phyloP scores from a whole-genome alignment of 768 basidiomycete species.

The Leccinum pellstonianum region DNA sequence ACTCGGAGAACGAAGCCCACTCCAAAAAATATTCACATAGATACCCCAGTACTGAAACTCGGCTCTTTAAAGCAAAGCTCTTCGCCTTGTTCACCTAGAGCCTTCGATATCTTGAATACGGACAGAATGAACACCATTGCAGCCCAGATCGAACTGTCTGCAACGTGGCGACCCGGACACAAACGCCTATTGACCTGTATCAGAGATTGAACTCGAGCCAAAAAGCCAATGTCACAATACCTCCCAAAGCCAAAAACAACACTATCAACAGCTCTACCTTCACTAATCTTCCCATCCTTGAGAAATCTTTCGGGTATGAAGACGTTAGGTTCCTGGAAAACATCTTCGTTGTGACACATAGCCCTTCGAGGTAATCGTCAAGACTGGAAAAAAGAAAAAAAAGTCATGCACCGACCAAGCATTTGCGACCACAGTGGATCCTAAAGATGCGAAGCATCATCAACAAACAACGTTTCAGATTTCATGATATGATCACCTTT shows the following conservation, averaged over 20 bases:
- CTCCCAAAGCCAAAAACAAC: conserved; percentile 28
- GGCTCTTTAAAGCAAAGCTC: conserved; percentile 20
- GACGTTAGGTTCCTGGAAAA: conserved; percentile 21
- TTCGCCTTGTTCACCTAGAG: conserved; percentile 25
- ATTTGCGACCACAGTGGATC: conserved; percentile 20
- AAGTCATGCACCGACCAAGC: conserved; percentile 14
- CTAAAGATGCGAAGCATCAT: conserved; percentile 6
- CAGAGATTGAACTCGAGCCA: not conserved
- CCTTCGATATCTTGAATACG: conserved; percentile 26
- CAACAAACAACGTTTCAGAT: not conserved
- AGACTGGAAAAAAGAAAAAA: not conserved
- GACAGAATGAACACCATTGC: conserved; percentile 28
- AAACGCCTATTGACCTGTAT: conserved; percentile 17
- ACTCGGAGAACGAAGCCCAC: not conserved
- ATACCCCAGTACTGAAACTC: conserved; percentile 16
- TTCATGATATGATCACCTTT: conserved; percentile 16
- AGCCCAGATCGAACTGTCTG: conserved; percentile 33
- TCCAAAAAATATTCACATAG: conserved; percentile 4
- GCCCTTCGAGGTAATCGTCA: conserved; percentile 14
- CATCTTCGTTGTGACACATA: conserved; percentile 13
- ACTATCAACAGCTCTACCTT: not conserved
- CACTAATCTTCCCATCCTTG: conserved; percentile 9
- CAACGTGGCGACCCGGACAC: conserved; percentile 35
- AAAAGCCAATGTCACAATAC: conserved; percentile 2
- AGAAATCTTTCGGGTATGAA: conserved; percentile 37